Base-by-base conservation (phyloP, 169 alveolate species). In the Cryptosporidium sp. region DNA sequence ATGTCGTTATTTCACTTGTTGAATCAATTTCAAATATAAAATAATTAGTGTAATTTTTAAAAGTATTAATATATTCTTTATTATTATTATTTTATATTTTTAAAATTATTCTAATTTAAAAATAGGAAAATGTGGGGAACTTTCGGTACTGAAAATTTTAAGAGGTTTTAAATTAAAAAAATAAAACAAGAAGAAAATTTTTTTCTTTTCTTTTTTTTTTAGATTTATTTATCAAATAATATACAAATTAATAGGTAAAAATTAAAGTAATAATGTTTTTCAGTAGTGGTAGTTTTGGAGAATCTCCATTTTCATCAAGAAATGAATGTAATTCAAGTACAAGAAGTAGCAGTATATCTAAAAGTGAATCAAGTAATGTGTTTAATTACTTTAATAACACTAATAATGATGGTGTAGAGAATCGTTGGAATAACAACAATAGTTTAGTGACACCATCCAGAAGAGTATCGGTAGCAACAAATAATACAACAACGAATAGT, bases 301-400 rank as follows among this genome's bases (percentile, higher is more conserved):
- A 80, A 62, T 80, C 89, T 23, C 89, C 89, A 7, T 80, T 80
- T 39, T 80, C 89, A 16, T 23, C 85, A n/a, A 80, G 62, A 70
- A 80, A 80, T 61, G 75, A 65, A 5, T 45, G 67, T 37, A 80
- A 62, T 41, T 80, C 73, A 62, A 80, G 75, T 65, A 41, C 80
- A 1, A 62, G 80, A 43, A 62, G 69, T 45, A 71, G 35, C 18
- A 80, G 80, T 35, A 62, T 41, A 9, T 59, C 45, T 23, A 41
- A 61, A 31, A 80, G 55, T 37, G 89, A 65, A 31, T 37, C 50
- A 10, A 80, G 33, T 61, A 21, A 43, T 41, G 29, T 26, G 16
- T 62, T 26, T 41, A 62, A 45, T 33, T 41, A 65, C 31, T 26
- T 41, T 8, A 80, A 43, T 61, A 43, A 41, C 12, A 41, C 48